Evolutionary conservation across 106 monocot species (phyloP).

Genomic region (Dioscorea dumetorum): DNA sequence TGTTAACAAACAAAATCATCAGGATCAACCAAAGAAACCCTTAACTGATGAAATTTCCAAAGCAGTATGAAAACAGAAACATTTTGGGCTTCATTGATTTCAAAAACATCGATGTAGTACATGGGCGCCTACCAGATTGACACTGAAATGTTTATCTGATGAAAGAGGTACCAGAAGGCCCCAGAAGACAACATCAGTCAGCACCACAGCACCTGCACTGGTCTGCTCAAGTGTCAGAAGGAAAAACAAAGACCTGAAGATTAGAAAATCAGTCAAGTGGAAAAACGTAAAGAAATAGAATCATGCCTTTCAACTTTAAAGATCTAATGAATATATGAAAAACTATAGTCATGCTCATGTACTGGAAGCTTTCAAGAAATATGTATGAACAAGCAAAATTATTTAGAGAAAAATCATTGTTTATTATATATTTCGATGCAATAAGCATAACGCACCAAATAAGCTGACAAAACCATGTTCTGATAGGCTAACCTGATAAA

Average conservation of each 20-base stretch:
- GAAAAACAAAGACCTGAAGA: neutral
- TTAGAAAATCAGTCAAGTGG: neutral
- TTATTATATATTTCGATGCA: neutral
- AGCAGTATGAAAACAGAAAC: neutral
- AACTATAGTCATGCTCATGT: no score
- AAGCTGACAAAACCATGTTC: neutral
- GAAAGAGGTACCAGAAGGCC: neutral
- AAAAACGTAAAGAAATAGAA: neutral
- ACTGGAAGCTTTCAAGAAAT: no score
- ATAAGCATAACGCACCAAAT: neutral
- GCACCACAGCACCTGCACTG: constrained; percentile 2
- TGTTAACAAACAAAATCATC: neutral
- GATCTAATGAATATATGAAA: no score
- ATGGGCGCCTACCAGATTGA: neutral
- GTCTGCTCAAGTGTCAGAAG: neutral
- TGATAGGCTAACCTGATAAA: constrained; percentile 47
- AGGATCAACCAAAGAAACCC: neutral
- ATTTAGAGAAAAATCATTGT: no score
- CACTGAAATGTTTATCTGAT: neutral
- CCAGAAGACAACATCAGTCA: constrained; percentile 8
- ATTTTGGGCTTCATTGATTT: neutral
- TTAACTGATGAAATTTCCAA: neutral
- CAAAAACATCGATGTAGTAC: no score
- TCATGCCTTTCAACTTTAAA: no score
- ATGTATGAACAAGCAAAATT: no score